Percentiles rank a stretch among this genome's conserved stretches.
These are phyloP conservation scores for barrel medic (Medicago truncatula) DNA, from an alignment of 306 rosid species.

Conservation along the genomic window DNA sequence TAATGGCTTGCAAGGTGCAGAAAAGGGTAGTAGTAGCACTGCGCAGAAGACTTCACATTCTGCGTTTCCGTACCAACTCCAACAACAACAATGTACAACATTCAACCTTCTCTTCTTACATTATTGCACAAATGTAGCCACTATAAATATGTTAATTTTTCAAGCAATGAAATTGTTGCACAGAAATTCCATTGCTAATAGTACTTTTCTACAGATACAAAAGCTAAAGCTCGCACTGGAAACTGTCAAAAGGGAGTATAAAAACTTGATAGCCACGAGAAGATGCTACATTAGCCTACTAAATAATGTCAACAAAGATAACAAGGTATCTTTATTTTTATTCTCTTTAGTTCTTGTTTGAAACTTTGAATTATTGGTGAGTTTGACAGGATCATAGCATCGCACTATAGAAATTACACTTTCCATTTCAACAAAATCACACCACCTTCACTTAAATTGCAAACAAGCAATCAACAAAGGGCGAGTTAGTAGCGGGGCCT, in stretches of 20 bases:
- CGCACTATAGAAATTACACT: too few species aligned
- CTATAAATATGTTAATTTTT: background rate
- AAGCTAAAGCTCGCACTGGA: conserved; percentile 48
- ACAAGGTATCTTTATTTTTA: conserved; percentile 29
- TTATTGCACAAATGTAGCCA: background rate
- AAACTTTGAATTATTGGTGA: background rate
- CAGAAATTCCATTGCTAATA: conserved; percentile 31
- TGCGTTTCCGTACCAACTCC: conserved; percentile 50
- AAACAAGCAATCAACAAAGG: too few species aligned
- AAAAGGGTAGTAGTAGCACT: conserved; percentile 52
- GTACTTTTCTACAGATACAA: conserved; percentile 36
- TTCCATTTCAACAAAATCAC: too few species aligned
- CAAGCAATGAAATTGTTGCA: conserved; percentile 29
- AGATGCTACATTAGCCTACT: conserved; percentile 28
- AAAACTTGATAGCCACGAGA: conserved; percentile 44
- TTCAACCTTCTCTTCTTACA: background rate
- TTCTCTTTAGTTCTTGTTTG: too few species aligned
- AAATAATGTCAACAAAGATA: conserved; percentile 44
- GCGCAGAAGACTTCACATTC: conserved; percentile 71
- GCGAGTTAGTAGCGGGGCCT: too few species aligned
- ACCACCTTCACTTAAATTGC: too few species aligned
- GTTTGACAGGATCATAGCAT: background rate
- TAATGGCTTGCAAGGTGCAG: conserved; percentile 62
- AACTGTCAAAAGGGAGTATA: conserved; percentile 50
- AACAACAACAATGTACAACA: conserved; percentile 59